Conservation (phyloP, 228 moss, liverwort and hornwort genomes). For the Sphagnum magellanicum region DNA sequence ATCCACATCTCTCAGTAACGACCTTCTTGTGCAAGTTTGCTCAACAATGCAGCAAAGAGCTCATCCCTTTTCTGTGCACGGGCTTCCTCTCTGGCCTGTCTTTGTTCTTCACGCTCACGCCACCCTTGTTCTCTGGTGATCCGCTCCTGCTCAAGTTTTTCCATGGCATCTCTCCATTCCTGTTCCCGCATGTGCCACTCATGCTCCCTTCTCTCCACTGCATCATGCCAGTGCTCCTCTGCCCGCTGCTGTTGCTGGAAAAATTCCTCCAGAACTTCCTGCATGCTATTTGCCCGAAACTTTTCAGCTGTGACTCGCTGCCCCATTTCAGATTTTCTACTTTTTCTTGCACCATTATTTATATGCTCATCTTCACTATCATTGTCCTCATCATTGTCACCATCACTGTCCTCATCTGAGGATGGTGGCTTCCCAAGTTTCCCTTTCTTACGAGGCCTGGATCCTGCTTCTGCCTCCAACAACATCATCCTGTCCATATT, state of each 20-base stretch:
- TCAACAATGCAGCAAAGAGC: slow-evolving; percentile 65
- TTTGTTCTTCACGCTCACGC: slow-evolving; percentile 90
- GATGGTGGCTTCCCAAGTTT: slow-evolving; percentile 78
- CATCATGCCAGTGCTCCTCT: slow-evolving; percentile 94
- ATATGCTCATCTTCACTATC: slow-evolving; percentile 76
- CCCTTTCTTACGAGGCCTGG: slow-evolving; percentile 88
- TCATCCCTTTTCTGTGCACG: slow-evolving; percentile 90
- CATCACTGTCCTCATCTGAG: slow-evolving; percentile 85
- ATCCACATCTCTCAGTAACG: slow-evolving; percentile 2
- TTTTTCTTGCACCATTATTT: slow-evolving; percentile 34
- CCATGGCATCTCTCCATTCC: slow-evolving; percentile 98
- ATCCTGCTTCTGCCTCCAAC: slow-evolving; percentile 85
- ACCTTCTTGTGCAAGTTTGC: slow-evolving; percentile 39
- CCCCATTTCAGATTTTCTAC: slow-evolving; percentile 89
- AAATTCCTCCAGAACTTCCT: slow-evolving; percentile 97
- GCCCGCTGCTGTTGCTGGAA: slow-evolving; percentile 97
- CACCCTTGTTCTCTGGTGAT: slow-evolving; percentile 66
- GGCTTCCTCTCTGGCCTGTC: slow-evolving; percentile 78
- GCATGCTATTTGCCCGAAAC: slow-evolving; percentile 98
- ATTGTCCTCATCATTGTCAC: slow-evolving; percentile 66
- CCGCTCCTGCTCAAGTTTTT: slow-evolving; percentile 94
- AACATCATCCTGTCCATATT: slow-evolving; percentile 69
- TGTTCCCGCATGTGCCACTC: slow-evolving; percentile 84
- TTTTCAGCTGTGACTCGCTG: slow-evolving; percentile 96
- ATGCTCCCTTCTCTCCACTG: slow-evolving; percentile 87